Conservation (phyloP, 441 rosid genomes). For the Erodium texanum region DNA sequence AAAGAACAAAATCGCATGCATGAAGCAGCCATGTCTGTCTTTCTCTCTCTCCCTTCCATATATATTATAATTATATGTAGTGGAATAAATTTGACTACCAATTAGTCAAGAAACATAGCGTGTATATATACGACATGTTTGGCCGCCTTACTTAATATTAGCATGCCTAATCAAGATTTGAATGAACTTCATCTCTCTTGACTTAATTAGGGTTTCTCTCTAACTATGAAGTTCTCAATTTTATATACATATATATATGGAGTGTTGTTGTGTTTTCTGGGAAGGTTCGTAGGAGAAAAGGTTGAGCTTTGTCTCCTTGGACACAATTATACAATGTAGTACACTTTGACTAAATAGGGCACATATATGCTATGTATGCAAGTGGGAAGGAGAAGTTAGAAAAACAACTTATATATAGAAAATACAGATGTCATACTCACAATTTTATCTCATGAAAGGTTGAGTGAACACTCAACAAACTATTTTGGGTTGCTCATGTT, state of each 20-base stretch:
- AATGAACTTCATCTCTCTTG: neutral
- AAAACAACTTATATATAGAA: neutral
- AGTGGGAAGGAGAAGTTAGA: neutral
- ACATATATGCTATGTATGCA: neutral
- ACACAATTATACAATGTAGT: neutral
- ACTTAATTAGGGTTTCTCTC: neutral
- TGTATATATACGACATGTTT: neutral
- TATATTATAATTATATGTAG: too few species aligned
- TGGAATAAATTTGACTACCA: neutral
- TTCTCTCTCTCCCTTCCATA: neutral
- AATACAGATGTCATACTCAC: neutral
- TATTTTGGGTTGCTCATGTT: neutral
- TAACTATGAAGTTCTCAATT: neutral
- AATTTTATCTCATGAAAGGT: neutral
- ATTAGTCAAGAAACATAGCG: neutral
- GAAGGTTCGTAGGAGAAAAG: neutral
- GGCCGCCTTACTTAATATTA: neutral
- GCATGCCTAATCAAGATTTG: neutral
- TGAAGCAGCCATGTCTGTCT: neutral
- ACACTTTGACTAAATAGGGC: too few species aligned
- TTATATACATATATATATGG: neutral
- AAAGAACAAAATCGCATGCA: neutral
- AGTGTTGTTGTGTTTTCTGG: neutral
- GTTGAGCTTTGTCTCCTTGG: neutral
- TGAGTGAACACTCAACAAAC: neutral